These are phyloP conservation scores for Arabis hirsuta DNA, from an alignment of 345 rosid species.

Conservation along the genomic window DNA sequence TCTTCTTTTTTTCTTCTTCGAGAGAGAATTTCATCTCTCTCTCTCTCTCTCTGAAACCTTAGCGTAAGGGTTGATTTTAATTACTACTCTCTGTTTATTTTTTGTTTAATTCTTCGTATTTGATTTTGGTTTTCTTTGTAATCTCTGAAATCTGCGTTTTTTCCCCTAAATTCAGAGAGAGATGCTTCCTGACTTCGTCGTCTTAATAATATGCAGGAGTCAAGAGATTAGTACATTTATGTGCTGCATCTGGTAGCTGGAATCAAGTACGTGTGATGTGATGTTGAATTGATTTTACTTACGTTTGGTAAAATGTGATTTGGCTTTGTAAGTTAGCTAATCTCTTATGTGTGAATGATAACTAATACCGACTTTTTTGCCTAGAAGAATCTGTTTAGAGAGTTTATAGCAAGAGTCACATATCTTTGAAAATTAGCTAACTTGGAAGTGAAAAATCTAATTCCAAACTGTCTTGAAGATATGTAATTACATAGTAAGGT, in stretches of 20 bases:
- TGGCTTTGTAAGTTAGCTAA: not conserved
- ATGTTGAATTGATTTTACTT: not conserved
- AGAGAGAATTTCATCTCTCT: too few relatives aligned
- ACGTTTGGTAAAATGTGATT: not conserved
- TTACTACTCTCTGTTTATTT: constrained; percentile 12
- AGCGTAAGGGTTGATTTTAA: constrained; percentile 35
- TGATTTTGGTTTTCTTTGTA: not conserved
- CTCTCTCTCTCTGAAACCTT: not conserved
- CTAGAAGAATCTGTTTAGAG: not conserved
- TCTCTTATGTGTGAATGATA: not conserved
- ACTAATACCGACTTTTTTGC: not conserved
- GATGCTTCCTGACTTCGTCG: not conserved
- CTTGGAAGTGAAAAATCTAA: too few relatives aligned
- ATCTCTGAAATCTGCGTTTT: not conserved
- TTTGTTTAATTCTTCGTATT: not conserved
- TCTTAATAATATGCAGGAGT: constrained; percentile 56
- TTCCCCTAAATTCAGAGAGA: too few relatives aligned
- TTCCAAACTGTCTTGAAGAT: too few relatives aligned
- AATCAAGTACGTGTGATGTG: constrained; percentile 66
- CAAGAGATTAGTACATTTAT: constrained; percentile 88
- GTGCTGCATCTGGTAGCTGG: constrained; percentile 99
- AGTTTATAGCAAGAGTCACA: not conserved
- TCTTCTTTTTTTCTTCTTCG: too few relatives aligned
- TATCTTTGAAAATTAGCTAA: too few relatives aligned
- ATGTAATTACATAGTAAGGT: too few relatives aligned